phyloP scores from a whole-genome alignment of 2,329 filamentous ascomycete genomes.

The Blumeriella jaapii region DNA sequence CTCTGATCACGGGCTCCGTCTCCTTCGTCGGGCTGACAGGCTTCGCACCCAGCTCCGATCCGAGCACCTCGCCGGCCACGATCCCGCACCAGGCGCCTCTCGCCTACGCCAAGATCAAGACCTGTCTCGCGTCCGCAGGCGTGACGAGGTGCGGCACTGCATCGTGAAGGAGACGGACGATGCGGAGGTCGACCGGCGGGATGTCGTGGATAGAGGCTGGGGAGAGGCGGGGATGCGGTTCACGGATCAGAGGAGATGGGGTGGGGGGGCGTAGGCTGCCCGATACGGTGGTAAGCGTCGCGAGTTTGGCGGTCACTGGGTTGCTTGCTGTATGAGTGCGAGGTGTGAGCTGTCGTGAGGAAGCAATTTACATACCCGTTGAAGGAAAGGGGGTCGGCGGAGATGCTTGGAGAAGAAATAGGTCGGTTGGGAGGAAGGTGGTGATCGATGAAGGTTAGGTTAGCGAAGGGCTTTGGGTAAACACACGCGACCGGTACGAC shows the following conservation, averaged over 20 bases:
- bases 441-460: too few species aligned
- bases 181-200: slow-evolving; percentile 2
- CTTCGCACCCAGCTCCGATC: background rate
- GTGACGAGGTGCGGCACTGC: slow-evolving; percentile 7
- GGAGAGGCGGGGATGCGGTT: slow-evolving; percentile 7
- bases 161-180: slow-evolving; percentile 6
- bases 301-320: slow-evolving; percentile 3
- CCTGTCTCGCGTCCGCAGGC: slow-evolving; percentile 4
- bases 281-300: slow-evolving; percentile 7
- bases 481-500: too few species aligned
- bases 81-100: slow-evolving; percentile 5
- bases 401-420: too few species aligned
- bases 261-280: slow-evolving; percentile 5
- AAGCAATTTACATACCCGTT: too few species aligned
- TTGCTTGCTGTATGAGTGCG: slow-evolving; percentile 7
- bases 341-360: slow-evolving; percentile 8
- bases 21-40: slow-evolving; percentile 4
- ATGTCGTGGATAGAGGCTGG: slow-evolving; percentile 5
- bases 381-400: too few species aligned
- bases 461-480: too few species aligned
- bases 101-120: slow-evolving; percentile 7
- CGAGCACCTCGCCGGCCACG: background rate
- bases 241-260: slow-evolving; percentile 6
- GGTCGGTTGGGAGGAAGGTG: too few species aligned
- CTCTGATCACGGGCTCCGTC: slow-evolving; percentile 7